phyloP scores from a whole-genome alignment of 1,139 yeast genomes.

The Nadsonia commutata region DNA sequence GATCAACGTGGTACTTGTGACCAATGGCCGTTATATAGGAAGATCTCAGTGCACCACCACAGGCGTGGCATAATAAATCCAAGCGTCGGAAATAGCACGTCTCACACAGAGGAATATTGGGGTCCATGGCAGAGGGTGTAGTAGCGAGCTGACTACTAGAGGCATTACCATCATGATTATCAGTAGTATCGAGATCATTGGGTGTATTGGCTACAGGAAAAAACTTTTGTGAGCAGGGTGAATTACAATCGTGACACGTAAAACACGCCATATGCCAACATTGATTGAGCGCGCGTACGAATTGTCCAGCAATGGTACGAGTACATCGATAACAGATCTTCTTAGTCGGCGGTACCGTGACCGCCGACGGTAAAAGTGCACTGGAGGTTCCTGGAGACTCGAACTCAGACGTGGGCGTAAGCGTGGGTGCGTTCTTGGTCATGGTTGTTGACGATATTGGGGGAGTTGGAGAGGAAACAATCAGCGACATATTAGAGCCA shows the following conservation, averaged over 20 bases:
- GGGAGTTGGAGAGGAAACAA: too few species aligned
- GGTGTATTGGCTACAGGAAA: slow-evolving; percentile 35
- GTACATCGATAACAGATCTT: slow-evolving; percentile 48
- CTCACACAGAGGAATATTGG: slow-evolving; percentile 74
- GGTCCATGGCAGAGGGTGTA: slow-evolving; percentile 22
- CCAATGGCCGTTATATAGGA: slow-evolving; percentile 91
- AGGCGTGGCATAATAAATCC: slow-evolving; percentile 67
- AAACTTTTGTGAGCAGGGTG: slow-evolving; percentile 58
- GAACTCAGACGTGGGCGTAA: too few species aligned
- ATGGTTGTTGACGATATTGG: too few species aligned
- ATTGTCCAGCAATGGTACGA: slow-evolving; percentile 58
- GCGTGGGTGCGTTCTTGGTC: too few species aligned
- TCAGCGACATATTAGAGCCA: too few species aligned
- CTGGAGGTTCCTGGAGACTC: too few species aligned
- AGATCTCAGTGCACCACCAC: slow-evolving; percentile 78
- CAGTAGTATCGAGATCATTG: neutral
- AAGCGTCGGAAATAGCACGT: slow-evolving; percentile 79
- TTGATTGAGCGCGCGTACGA: slow-evolving; percentile 68
- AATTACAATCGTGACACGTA: slow-evolving; percentile 68
- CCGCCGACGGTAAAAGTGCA: too few species aligned
- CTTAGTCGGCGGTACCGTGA: too few species aligned
- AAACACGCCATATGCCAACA: slow-evolving; percentile 83
- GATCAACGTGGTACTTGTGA: slow-evolving; percentile 85
- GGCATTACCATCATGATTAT: slow-evolving; percentile 6
- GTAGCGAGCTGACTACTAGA: slow-evolving; percentile 22